Conservation (phyloP, 331 rosid genomes). For the Pyrus hybrid region DNA sequence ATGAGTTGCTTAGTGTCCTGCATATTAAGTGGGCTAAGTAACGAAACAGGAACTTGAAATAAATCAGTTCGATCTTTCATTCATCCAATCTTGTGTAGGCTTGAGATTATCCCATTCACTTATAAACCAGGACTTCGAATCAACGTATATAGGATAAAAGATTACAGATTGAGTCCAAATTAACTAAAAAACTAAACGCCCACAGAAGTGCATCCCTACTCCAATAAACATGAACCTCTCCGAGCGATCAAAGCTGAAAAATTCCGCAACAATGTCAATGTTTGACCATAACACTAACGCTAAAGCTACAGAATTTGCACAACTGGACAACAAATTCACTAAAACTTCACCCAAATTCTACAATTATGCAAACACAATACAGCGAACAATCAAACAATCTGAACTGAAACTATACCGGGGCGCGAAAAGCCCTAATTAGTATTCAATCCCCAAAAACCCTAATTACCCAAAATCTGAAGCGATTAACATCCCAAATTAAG, state of each 20-base stretch:
- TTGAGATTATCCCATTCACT: background rate
- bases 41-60: background rate
- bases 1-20: background rate
- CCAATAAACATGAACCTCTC: background rate
- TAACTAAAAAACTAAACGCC: background rate
- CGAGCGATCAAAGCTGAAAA: background rate
- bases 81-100: background rate
- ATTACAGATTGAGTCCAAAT: background rate
- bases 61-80: background rate
- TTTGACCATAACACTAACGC: background rate
- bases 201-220: background rate
- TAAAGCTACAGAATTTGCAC: background rate
- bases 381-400: background rate
- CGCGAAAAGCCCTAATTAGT: conserved; percentile 12
- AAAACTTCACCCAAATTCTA: background rate
- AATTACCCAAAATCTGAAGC: conserved; percentile 7
- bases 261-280: background rate
- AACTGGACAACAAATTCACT: background rate
- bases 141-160: background rate
- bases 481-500: background rate
- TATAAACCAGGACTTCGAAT: background rate
- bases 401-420: background rate
- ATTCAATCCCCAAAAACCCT: conserved; percentile 6
- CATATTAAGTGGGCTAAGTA: background rate
- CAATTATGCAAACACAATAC: background rate